Evolutionary conservation across 495 filamentous ascomycete genomes (phyloP).

Genomic region (Polyplosphaeria fusca): DNA sequence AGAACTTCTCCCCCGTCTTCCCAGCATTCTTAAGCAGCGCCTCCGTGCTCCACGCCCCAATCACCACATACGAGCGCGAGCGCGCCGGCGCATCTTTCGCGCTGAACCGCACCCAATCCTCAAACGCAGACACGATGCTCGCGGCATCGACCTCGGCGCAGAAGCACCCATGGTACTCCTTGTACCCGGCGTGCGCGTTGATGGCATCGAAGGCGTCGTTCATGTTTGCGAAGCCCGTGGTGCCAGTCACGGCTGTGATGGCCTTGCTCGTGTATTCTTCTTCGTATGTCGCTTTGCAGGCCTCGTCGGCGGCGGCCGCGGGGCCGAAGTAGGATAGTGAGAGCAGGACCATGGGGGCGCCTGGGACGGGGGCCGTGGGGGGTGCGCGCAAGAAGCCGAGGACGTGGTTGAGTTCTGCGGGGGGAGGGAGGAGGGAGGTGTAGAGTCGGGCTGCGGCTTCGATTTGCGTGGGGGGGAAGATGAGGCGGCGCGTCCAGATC

Average conservation of each 20-base stretch:
- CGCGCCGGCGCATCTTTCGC: background rate
- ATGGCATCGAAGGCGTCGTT: conserved; percentile 6
- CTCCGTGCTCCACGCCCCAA: conserved; percentile 9
- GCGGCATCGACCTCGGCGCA: background rate
- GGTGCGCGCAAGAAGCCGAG: conserved; percentile 20
- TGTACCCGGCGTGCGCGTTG: conserved; percentile 18
- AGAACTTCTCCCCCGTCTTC: background rate
- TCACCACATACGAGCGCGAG: conserved; percentile 1
- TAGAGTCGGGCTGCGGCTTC: conserved; percentile 1
- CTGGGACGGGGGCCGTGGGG: conserved; percentile 10
- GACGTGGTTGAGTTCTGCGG: conserved; percentile 1
- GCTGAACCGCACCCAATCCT: conserved; percentile 2
- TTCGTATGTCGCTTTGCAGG: background rate
- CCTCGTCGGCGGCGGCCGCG: background rate
- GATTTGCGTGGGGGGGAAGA: conserved; percentile 8
- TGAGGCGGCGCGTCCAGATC: conserved; percentile 20
- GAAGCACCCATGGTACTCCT: conserved; percentile 9
- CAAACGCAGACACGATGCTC: conserved; percentile 4
- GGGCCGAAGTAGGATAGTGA: conserved; percentile 15
- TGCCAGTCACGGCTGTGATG: background rate
- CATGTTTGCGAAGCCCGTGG: background rate
- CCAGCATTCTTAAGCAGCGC: background rate
- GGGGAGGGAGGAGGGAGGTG: conserved; percentile 1
- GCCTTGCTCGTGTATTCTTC: background rate
- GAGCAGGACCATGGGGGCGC: conserved; percentile 19